Evolutionary conservation across 2,329 filamentous ascomycete species (phyloP).

Genomic region (Cladosporium sp.): DNA sequence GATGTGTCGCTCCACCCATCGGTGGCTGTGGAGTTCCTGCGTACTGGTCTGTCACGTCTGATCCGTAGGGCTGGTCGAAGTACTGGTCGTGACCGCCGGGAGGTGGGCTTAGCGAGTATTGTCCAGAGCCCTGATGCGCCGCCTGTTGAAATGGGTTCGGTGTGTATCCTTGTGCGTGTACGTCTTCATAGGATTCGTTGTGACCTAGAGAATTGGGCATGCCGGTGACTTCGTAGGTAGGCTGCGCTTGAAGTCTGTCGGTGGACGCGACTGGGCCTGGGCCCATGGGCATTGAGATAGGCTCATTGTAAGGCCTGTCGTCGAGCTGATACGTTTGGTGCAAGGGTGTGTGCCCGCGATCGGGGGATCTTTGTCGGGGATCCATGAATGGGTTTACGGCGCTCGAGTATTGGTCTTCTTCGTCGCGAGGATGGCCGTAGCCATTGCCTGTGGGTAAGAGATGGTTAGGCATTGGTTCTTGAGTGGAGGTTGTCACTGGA

Average conservation of each 20-base stretch:
- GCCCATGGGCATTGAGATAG: constrained; percentile 70
- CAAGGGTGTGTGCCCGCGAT: constrained; percentile 74
- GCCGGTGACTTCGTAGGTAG: constrained; percentile 76
- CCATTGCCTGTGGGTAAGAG: constrained; percentile 22
- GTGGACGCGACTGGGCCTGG: constrained; percentile 59
- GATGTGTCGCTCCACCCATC: constrained; percentile 39
- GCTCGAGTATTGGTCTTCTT: constrained; percentile 32
- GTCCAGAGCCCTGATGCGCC: constrained; percentile 51
- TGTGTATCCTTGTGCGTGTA: constrained; percentile 46
- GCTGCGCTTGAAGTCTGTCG: constrained; percentile 80
- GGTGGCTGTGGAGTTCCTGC: constrained; percentile 29
- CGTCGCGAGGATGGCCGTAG: constrained; percentile 28
- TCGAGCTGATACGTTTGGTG: constrained; percentile 81
- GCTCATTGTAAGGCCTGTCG: constrained; percentile 68
- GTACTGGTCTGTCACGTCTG: constrained; percentile 59
- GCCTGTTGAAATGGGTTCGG: constrained; percentile 44
- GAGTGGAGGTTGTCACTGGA: constrained; percentile 7
- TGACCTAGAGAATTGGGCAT: constrained; percentile 65
- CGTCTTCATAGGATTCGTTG: constrained; percentile 61
- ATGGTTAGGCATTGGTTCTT: constrained; percentile 6
- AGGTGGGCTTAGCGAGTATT: constrained; percentile 71
- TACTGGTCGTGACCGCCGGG: constrained; percentile 87
- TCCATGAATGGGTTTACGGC: constrained; percentile 49
- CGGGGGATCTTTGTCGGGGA: constrained; percentile 54
- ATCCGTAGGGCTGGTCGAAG: constrained; percentile 80